These are phyloP conservation scores for Amaranthus hypochondriacus DNA, from an alignment of 148 eudicot species.

Conservation along the genomic window DNA sequence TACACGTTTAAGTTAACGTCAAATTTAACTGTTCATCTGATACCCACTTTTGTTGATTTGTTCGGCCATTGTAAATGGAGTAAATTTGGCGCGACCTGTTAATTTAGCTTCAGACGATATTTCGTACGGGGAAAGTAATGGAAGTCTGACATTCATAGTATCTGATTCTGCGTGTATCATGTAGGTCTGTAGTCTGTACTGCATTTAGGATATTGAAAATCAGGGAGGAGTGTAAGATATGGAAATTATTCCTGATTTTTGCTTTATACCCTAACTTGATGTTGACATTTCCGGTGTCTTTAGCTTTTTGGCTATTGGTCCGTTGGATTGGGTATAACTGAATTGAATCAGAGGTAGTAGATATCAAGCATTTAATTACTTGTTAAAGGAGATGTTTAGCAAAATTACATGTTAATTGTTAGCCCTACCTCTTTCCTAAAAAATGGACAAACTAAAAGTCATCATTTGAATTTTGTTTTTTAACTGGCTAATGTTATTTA, in stretches of 20 bases:
- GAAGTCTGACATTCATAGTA: conserved; percentile 11
- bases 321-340: too few species aligned
- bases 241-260: not conserved
- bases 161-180: conserved; percentile 15
- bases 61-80: not conserved
- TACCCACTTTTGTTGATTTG: not conserved
- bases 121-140: conserved; percentile 3
- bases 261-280: not conserved
- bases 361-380: too few species aligned
- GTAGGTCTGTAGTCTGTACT: not conserved
- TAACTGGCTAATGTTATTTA: too few species aligned
- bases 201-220: not conserved
- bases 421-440: too few species aligned
- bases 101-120: not conserved
- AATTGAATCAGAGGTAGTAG: too few species aligned
- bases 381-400: too few species aligned
- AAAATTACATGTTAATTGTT: too few species aligned
- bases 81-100: not conserved
- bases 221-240: not conserved
- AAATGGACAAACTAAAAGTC: too few species aligned
- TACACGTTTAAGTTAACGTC: too few species aligned
- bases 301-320: too few species aligned
- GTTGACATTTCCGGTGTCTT: not conserved
- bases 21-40: not conserved
- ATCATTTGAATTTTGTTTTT: too few species aligned